Base-by-base conservation (phyloP, 2,329 filamentous ascomycete species). In the Thermothelomyces thermophilus region DNA sequence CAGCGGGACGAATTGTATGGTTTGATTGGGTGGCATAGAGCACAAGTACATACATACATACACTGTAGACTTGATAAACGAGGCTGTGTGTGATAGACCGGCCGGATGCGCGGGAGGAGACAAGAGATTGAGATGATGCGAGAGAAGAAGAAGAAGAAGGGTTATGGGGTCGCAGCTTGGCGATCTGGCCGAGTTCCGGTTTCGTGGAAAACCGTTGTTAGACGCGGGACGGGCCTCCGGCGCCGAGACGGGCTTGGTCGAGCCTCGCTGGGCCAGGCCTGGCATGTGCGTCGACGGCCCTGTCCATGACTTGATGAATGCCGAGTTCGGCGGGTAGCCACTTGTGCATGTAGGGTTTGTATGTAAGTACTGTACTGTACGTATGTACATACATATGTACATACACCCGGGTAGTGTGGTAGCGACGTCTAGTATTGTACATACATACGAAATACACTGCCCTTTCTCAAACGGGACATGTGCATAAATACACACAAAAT, bases 161-260 rank as follows among this genome's bases (percentile, higher is more conserved):
- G 51, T 41, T 9, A 9, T 9, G 5, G 35, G 22, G 41, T 47
- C 44, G 41, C 34, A 55, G n/a, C 43, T 30, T 22, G 34, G 16
- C 24, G 24, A 46, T 46, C 47, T 26, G 24, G 5, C 49, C 28
- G 46, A 46, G 53, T 54, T 54, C 53, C 53, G 55, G 54, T 49
- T 54, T 54, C 43, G 51, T 28, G 40, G 49, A 51, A 41, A 55
- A 45, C 50, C 36, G 45, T 49, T 43, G 36, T 19, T n/a, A 26
- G 48, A 50, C 43, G 48, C 56, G 54, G 54, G 52, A 54, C 52
- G 54, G 54, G 28, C 54, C 48, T 55, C 46, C 28, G 44, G 33
- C 42, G 19, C 28, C 16, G 43, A 20, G 24, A 19, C 24, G 16
- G 45, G 35, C 34, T 40, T 47, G 43, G 34, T 24, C 7, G 33